phyloP scores from a whole-genome alignment of 441 rosid genomes.

The Lagerstroemia fauriei region DNA sequence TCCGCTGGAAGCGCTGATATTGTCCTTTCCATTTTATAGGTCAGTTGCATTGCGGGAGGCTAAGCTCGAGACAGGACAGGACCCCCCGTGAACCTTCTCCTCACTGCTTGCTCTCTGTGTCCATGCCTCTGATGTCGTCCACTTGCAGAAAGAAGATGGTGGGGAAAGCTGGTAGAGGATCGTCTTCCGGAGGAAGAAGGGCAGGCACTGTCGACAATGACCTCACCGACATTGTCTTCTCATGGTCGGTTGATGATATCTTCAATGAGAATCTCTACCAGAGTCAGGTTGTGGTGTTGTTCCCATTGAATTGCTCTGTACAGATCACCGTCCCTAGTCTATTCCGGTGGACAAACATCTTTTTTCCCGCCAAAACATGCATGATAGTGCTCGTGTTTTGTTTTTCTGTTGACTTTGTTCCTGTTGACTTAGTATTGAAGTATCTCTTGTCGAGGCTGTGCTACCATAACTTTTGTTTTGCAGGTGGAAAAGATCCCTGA shows the following conservation, averaged over 20 bases:
- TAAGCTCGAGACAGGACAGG: no score
- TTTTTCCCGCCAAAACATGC: not conserved
- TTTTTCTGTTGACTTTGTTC: not conserved
- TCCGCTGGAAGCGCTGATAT: no score
- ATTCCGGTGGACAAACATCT: not conserved
- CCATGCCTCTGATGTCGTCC: no score
- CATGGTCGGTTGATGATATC: slow-evolving; percentile 40
- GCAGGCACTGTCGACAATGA: not conserved
- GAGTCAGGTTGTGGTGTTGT: slow-evolving; percentile 27
- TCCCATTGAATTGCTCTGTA: not conserved
- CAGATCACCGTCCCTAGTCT: not conserved
- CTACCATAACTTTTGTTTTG: not conserved
- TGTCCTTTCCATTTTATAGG: no score
- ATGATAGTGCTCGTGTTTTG: not conserved
- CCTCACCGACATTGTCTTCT: slow-evolving; percentile 19
- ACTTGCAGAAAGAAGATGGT: no score
- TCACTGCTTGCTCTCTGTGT: no score
- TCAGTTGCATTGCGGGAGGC: no score
- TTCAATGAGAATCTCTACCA: slow-evolving; percentile 27
- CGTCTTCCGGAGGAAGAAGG: not conserved
- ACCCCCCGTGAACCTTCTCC: no score
- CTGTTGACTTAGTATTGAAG: not conserved
- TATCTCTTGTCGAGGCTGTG: not conserved
- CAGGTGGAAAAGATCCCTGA: slow-evolving; percentile 24
- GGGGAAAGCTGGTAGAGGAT: no score